Evolutionary conservation across 1,284 basidiomycete species (phyloP), one percentile per base, ranked within the genome.

Genomic region (Rhodotorula glutinis): DNA sequence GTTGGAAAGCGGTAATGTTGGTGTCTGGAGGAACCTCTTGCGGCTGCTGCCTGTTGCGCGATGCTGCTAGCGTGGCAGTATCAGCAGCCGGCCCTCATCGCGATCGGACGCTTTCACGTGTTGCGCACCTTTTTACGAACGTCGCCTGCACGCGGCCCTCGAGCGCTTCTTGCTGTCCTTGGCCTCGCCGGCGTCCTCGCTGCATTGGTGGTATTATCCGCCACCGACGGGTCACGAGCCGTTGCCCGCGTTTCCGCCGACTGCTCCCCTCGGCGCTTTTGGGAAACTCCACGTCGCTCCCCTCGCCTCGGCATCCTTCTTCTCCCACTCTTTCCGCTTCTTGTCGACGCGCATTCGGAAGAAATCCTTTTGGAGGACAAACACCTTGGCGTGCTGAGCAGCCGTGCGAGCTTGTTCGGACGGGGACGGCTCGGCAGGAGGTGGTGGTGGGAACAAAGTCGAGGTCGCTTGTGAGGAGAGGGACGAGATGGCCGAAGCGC

Each of bases 321-420:
- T 59, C 44, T 73, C 62, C 69, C 67, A 73, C 27, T 60, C 61
- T 21, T 62, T 59, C 53, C 55, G 44, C 53, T 67, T 61, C 52
- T 23, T 14, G 19, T 60, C 57, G n/a, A 44, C 11, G 30, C 72
- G 46, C 72, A 69, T 69, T 25, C 27, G 43, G 44, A 69, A 73
- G 19, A 65, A 65, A 2, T 57, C 43, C n/a, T 67, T 47, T 25
- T 71, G 60, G 25, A 73, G 54, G 3, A 63, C 60, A 44, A 71
- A 69, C n/a, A 46, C 43, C 46, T 59, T 71, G 1, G 69, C 33
- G 3, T 29, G 47, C 29, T 41, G n/a, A 0, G 66, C 69, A 16
- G 60, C 60, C 19, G 43, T 23, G 17, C 59, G 56, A 7, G 57
- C 30, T 7, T 21, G 38, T 27, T 70, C 62, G 2, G 53, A 25